Evolutionary conservation across 2,329 filamentous ascomycete species (phyloP), one percentile per base, ranked within the genome.

Genomic region (Aspergillus glaucus): DNA sequence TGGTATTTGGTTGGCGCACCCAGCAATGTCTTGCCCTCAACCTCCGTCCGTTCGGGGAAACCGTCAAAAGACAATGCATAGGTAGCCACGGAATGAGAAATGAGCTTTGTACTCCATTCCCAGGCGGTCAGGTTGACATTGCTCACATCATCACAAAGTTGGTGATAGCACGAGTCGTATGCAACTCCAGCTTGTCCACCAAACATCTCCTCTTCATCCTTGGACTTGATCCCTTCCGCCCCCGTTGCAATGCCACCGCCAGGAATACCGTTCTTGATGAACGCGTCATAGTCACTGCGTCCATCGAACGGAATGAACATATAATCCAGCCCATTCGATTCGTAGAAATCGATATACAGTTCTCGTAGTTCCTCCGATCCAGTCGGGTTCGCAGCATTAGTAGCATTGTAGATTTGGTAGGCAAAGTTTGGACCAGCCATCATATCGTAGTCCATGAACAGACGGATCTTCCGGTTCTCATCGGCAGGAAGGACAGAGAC

Each of bases 271-370:
- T 80, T 77, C 32, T 80, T 76, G 59, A 90, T 85, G 72, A 92
- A 91, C 1, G 81, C 84, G 45, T 84, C 85, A 59, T 92, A 92
- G 67, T 93, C 88, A 54, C 84, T 88, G 50, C 87, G 82, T 6
- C 87, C 87, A 58, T 89, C 85, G 56, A 93, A 92, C 2, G 81
- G 79, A 24, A 87, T 87, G 50, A 86, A 81, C 0, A 81, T 86
- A 63, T 83, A 84, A 66, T 83, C 82, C 49, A 83, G 74, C 1
- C 76, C 82, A 19, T 83, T 75, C 2, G 73, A 67, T 51, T 75
- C 67, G 70, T 85, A 90, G 76, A 80, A 89, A 44, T 82, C 73
- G 17, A 83, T 72, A 64, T 88, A 89, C 32, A 88, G 71, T 51
- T 84, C 71, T 50, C 84, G 79, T 48, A 88, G 75, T 63, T 88